Conservation (phyloP, 23 red algal species). For the Chondrus crispus region DNA sequence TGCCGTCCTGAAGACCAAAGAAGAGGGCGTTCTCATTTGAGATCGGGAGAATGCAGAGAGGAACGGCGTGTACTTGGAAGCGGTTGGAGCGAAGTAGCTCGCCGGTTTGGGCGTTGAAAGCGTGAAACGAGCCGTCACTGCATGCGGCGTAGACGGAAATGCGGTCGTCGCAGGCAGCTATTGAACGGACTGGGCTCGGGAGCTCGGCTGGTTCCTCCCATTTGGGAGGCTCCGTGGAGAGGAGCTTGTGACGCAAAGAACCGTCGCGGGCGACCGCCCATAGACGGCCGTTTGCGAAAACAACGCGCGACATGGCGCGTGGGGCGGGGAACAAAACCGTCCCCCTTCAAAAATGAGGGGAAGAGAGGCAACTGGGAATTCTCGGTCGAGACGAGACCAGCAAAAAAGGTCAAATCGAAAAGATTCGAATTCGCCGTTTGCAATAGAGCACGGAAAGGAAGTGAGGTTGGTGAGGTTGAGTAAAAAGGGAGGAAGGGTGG, state of each 20-base stretch:
- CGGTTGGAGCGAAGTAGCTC: background rate
- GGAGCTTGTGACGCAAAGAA: background rate
- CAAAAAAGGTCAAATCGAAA: too few species aligned
- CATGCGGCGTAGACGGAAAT: constrained; percentile 29
- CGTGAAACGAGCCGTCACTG: constrained; percentile 34
- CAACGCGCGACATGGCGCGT: background rate
- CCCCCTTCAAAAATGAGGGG: too few species aligned
- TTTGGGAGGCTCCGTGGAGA: background rate
- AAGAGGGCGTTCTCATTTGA: constrained; percentile 47
- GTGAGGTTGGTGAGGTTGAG: too few species aligned
- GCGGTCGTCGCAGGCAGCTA: constrained; percentile 23
- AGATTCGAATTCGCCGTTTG: too few species aligned
- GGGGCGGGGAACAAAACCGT: too few species aligned
- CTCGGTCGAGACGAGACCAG: too few species aligned
- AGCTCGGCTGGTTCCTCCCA: constrained; percentile 34
- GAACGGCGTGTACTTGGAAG: background rate
- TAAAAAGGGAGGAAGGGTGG: too few species aligned
- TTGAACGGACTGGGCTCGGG: background rate
- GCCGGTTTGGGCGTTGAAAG: constrained; percentile 19
- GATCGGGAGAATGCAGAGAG: constrained; percentile 39
- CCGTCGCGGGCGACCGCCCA: constrained; percentile 47
- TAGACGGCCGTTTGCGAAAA: constrained; percentile 15
- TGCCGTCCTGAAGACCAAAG: constrained; percentile 36
- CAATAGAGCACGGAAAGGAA: too few species aligned
- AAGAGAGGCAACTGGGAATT: too few species aligned